A percentile compares a stretch with the other conserved stretches of the same genome.
Conservation (phyloP, 2,329 filamentous ascomycete genomes). For the Falciphora oryzae region DNA sequence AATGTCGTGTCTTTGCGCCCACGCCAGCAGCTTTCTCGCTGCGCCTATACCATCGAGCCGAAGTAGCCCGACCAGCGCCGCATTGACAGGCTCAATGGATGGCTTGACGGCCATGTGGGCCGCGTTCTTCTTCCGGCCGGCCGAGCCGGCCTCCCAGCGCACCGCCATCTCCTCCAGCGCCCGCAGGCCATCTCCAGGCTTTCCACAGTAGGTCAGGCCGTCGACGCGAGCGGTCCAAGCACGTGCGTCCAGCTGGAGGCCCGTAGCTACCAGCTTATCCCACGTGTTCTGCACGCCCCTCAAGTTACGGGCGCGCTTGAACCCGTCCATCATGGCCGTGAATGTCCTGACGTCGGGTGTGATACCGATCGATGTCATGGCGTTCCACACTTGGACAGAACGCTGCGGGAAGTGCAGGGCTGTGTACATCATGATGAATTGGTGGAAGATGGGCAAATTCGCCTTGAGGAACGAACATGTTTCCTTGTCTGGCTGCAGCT, state of each 20-base stretch:
- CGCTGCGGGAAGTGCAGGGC: conserved; percentile 23
- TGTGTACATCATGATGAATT: conserved; percentile 30
- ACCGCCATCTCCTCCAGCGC: conserved; percentile 62
- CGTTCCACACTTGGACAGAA: conserved; percentile 29
- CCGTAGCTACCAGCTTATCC: conserved; percentile 53
- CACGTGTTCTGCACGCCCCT: conserved; percentile 62
- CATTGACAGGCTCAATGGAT: conserved; percentile 61
- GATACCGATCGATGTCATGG: conserved; percentile 43
- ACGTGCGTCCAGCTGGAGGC: conserved; percentile 53
- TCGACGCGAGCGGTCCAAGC: conserved; percentile 69
- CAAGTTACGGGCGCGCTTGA: conserved; percentile 52
- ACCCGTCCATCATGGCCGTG: conserved; percentile 68
- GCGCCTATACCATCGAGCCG: conserved; percentile 38
- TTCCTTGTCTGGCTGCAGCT: background rate
- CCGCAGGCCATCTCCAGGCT: conserved; percentile 49
- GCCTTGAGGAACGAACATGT: conserved; percentile 12
- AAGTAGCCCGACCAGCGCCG: conserved; percentile 59
- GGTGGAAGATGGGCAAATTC: conserved; percentile 24
- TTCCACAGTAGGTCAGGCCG: conserved; percentile 53
- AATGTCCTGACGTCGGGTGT: conserved; percentile 60
- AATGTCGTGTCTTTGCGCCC: conserved; percentile 51
- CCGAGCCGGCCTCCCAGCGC: conserved; percentile 43
- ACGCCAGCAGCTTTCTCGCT: conserved; percentile 50
- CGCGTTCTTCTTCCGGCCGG: conserved; percentile 7
- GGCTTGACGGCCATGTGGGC: conserved; percentile 45